phyloP scores from a whole-genome alignment of 768 basidiomycete genomes.

The Pleurotus salmoneostramineus region DNA sequence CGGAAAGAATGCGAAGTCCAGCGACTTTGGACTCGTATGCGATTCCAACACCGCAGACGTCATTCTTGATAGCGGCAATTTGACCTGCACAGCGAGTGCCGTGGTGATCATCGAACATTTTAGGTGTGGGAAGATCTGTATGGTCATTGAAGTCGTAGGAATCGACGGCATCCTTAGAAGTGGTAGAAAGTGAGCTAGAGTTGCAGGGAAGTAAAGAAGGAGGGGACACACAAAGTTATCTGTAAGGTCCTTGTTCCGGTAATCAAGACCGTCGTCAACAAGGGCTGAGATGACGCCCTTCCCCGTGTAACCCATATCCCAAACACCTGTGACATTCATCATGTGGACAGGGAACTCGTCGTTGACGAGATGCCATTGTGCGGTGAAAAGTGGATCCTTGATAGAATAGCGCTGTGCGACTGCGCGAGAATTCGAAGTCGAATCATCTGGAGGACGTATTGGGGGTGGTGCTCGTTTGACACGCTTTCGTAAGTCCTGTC shows the following conservation, averaged over 20 bases:
- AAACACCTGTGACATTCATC: conserved; percentile 92
- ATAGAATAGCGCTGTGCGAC: conserved; percentile 64
- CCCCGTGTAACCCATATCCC: conserved; percentile 90
- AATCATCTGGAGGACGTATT: conserved; percentile 28
- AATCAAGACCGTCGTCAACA: conserved; percentile 95
- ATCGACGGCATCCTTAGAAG: conserved; percentile 67
- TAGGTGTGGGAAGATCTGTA: conserved; percentile 78
- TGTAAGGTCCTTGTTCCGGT: conserved; percentile 79
- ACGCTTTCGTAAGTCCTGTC: conserved; percentile 64
- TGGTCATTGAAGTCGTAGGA: conserved; percentile 99
- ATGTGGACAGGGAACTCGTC: conserved; percentile 73
- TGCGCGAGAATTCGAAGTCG: conserved; percentile 34
- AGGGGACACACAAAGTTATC: conserved; percentile 80
- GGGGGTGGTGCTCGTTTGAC: conserved; percentile 73
- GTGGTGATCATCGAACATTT: conserved; percentile 89
- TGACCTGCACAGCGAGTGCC: conserved; percentile 98
- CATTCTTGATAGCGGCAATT: conserved; percentile 89
- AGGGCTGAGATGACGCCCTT: conserved; percentile 82
- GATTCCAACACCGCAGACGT: conserved; percentile 91
- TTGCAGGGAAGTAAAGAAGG: background rate
- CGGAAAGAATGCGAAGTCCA: conserved; percentile 93
- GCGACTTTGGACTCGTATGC: conserved; percentile 91
- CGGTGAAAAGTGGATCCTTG: conserved; percentile 73
- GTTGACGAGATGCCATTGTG: conserved; percentile 97
- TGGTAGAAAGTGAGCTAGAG: background rate